Evolutionary conservation across 768 basidiomycete species (phyloP).

Genomic region (Tephrocybe sp.): DNA sequence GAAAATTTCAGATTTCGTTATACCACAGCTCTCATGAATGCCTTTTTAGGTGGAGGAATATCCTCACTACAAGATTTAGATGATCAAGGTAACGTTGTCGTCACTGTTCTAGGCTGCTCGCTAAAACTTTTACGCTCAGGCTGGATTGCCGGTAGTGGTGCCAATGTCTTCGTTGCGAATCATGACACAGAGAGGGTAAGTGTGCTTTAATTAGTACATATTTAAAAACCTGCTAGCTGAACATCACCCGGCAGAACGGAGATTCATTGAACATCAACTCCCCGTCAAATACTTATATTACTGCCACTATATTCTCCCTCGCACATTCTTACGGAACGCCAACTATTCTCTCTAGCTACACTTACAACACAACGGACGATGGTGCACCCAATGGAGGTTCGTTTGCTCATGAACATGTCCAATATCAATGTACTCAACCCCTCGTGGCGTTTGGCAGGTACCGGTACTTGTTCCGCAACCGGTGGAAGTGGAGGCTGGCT

Average conservation of each 20-base stretch:
- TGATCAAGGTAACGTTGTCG: conserved; percentile 35
- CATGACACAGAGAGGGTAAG: conserved; percentile 67
- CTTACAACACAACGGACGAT: conserved; percentile 47
- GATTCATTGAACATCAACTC: conserved; percentile 58
- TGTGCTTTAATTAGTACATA: background rate
- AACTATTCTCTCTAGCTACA: conserved; percentile 61
- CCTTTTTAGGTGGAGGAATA: conserved; percentile 53
- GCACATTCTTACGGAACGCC: conserved; percentile 70
- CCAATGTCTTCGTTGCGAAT: conserved; percentile 69
- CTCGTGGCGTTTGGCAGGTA: conserved; percentile 25
- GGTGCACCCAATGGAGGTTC: conserved; percentile 62
- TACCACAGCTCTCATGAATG: conserved; percentile 48
- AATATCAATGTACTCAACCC: background rate
- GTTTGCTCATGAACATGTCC: background rate
- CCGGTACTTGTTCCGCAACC: conserved; percentile 49
- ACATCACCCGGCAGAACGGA: conserved; percentile 37
- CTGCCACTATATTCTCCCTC: conserved; percentile 62
- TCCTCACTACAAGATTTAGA: conserved; percentile 53
- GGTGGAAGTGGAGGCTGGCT: conserved; percentile 62
- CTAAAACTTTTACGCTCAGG: conserved; percentile 32
- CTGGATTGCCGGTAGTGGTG: conserved; percentile 53
- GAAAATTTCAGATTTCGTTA: conserved; percentile 51
- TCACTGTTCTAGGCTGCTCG: background rate
- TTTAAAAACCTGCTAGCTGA: background rate
- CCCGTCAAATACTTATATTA: conserved; percentile 62